Base-by-base conservation (phyloP, 2,329 filamentous ascomycete species). In the Cladosporium sp. region DNA sequence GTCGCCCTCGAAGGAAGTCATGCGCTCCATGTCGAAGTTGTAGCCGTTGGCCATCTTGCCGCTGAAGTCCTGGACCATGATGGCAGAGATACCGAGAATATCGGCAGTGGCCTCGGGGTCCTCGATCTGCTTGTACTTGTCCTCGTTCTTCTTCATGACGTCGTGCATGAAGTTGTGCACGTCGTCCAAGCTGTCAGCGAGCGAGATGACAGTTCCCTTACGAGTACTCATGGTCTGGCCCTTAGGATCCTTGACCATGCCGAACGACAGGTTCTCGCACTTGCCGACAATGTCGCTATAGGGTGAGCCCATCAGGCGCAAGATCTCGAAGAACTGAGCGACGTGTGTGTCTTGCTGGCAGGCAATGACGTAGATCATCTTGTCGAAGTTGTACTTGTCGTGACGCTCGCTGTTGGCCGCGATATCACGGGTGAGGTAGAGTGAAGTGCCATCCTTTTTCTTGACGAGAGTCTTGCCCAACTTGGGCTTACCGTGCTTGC, bases 21-120 rank as follows among this genome's bases (percentile, higher is more conserved):
- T 92, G 64, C 84, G 82, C 60, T 90, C 85, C 80, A 92, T 86
- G 76, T 92, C 87, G 75, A 93, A 92, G 59, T 82, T 78, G 73
- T 88, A 86, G 67, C 84, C 82, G 74, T 86, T 85, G 70, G 86
- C 78, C 87, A 90, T 85, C 84, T 97, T 97, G 73, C 93, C 94
- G 65, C 85, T 89, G 91, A 97, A 96, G 71, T 97, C 94, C 76
- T 97, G 93, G 19, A 96, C 91, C 92, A 97, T 97, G 71, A 97
- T 93, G 70, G 89, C 88, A 64, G 89, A 92, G 72, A 97, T 97
- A 63, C 93, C 94, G 3, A 97, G 83, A 11, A 84, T 90, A 76
- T 97, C 94, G 61, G 94, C 92, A 9, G 87, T 89, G 57, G 84
- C 83, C 57, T 85, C 86, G 0, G 93, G 93, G 73, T 97, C 81